Percentiles rank a stretch among this genome's conserved stretches.
Evolutionary conservation across 306 rosid species (phyloP).

Genomic region (Chamaecrista fasciculata): DNA sequence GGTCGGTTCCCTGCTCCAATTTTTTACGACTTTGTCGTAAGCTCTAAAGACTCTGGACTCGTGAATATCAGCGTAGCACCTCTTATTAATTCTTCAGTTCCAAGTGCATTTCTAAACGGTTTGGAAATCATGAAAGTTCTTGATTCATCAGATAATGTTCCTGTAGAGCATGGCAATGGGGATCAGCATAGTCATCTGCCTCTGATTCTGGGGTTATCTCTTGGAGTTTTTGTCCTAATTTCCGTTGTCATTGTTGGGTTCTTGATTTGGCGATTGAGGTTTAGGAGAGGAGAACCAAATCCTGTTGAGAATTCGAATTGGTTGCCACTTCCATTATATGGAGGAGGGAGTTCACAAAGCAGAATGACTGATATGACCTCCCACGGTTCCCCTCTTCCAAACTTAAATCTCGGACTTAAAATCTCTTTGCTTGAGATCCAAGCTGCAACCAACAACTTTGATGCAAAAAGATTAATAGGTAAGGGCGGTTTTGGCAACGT

Average conservation of each 20-base stretch:
- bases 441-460: slow-evolving; percentile 41
- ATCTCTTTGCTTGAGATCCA: slow-evolving; percentile 40
- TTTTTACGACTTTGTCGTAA: slow-evolving; percentile 27
- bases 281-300: slow-evolving; percentile 31
- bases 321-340: slow-evolving; percentile 33
- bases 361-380: slow-evolving; percentile 23
- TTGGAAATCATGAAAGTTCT: slow-evolving; percentile 39
- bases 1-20: neutral
- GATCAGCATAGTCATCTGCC: neutral
- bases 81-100: too few relatives aligned
- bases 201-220: slow-evolving; percentile 26
- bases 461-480: slow-evolving; percentile 34
- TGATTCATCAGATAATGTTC: neutral
- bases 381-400: slow-evolving; percentile 26
- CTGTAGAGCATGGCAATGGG: neutral
- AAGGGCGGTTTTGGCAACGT: slow-evolving; percentile 58
- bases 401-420: slow-evolving; percentile 42
- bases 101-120: slow-evolving; percentile 42
- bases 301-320: slow-evolving; percentile 30
- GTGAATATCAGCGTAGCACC: slow-evolving; percentile 32
- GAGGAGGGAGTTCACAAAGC: slow-evolving; percentile 47
- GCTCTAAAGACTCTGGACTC: slow-evolving; percentile 18
- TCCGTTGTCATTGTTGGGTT: slow-evolving; percentile 23
- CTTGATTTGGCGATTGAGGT: slow-evolving; percentile 14
- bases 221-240: slow-evolving; percentile 35